Evolutionary conservation across 139 green algal genomes (phyloP), one percentile per base, ranked within the genome.

Genomic region (Closterium sp.): DNA sequence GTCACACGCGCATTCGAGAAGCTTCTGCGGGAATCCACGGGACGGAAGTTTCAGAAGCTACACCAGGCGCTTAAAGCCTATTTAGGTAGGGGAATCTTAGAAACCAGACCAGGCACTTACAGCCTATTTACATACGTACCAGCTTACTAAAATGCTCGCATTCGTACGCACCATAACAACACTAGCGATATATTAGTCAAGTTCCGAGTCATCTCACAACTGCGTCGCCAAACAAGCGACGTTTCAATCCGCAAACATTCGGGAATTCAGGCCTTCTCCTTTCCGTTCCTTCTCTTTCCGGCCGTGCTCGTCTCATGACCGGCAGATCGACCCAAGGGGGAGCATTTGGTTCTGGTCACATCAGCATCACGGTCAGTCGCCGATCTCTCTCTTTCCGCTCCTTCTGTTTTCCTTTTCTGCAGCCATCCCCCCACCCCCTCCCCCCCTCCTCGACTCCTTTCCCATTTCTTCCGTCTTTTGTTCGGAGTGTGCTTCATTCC

Each of bases 11-110:
- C 91, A 31, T 93, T 94, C n/a, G 88, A 94, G 31, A 88, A 73
- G 50, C 29, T 94, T 22, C 70, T 94, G 22, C 89, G 89, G 45
- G 91, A 94, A 27, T 70, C 91, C 21, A 28, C 27, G 27, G 89
- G 73, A 22, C 24, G 89, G 19, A 93, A 93, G 73, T 93, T 85
- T 2, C 79, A 30, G 27, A 88, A 88, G 19, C 91, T 94, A 32
- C 91, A 94, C 38, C 22, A 89, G 13, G 91, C 91, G 29, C 86
- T 92, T 31, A 94, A 93, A 89, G 73, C 91, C 13, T 94, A 94
- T 90, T 45, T 94, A 31, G 91, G 91, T 94, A 34, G 87, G 89
- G 19, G 0, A 93, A 31, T 89, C 7, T 31, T 34, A 21, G 27
- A 88, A 88, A 13, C 88, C 93, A 32, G 89, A 94, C 38, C 22